These are phyloP conservation scores for Neonectria sp. DNA, from an alignment of 2,329 filamentous ascomycete species.

Conservation along the genomic window DNA sequence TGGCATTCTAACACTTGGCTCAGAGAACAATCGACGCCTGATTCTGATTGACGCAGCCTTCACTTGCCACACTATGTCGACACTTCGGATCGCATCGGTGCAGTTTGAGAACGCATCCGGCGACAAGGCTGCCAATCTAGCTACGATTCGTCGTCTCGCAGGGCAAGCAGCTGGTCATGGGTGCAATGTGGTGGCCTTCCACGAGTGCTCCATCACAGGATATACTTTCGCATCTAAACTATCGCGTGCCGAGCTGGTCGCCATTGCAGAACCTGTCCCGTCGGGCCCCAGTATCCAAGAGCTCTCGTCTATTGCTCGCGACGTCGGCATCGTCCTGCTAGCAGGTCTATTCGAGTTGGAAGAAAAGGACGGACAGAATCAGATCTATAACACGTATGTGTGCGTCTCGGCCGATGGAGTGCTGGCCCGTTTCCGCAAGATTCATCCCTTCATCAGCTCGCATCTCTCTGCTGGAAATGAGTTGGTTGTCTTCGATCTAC, in stretches of 20 bases:
- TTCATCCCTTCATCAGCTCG: constrained; percentile 37
- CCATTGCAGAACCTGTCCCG: neutral
- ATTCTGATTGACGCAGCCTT: too few relatives aligned
- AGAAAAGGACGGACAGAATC: constrained; percentile 8
- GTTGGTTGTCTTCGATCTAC: constrained; percentile 34
- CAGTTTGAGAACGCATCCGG: constrained; percentile 10
- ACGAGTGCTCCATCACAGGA: constrained; percentile 5
- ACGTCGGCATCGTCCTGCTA: neutral
- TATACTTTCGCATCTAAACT: neutral
- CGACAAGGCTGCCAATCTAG: neutral
- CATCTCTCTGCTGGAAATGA: constrained; percentile 30
- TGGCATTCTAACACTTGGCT: too few relatives aligned
- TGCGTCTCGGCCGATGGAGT: constrained; percentile 26
- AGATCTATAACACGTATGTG: constrained; percentile 37
- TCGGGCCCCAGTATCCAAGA: neutral
- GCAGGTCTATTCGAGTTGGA: neutral
- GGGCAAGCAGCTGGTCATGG: neutral
- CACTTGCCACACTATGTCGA: too few relatives aligned
- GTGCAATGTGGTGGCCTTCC: constrained; percentile 7
- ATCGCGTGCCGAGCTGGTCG: neutral
- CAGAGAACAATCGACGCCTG: too few relatives aligned
- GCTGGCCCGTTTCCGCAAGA: constrained; percentile 36
- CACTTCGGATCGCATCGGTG: neutral
- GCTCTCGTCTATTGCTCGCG: neutral
- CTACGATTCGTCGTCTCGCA: neutral